Evolutionary conservation across 495 filamentous ascomycete species (phyloP), one percentile per base, ranked within the genome.

Genomic region (Neurospora tetrasperma): DNA sequence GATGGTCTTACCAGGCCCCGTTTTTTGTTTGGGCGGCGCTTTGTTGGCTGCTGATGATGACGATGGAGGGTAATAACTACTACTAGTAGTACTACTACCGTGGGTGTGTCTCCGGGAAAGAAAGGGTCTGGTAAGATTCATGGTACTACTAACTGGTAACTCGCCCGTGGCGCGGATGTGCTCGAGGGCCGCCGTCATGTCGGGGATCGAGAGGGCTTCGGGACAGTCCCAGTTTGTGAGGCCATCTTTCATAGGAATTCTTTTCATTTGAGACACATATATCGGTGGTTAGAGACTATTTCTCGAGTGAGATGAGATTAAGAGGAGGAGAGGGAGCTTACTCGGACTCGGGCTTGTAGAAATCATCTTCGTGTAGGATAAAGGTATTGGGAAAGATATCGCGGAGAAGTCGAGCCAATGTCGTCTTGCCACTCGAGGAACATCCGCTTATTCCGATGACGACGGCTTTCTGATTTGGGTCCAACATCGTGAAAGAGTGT

Each of bases 351-450:
- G 92, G 78, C 44, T 86, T 87, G 80, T 94, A 98, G 79, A 97
- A 98, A 80, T 98, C 95, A 82, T 98, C 95, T 79, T 96, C 89
- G 79, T 97, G 94, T 48, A 98, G 85, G 74, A 97, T 91, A 75
- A 93, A 94, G 3, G 89, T 88, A 70, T 84, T 81, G 10, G 88
- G 86, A 74, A 96, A 93, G 73, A 94, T 88, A 68, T 87, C 85
- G 70, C 90, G 89, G 10, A 97, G 84, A 11, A 94, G 85, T 4
- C 93, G 86, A 48, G 92, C 89, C 16, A 94, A 84, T 62, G 92
- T 94, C 16, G 92, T 94, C 83, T 95, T 95, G 41, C 93, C 93
- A 78, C 88, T 90, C 20, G 88, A 92, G 20, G 92, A 94, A 70
- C 89, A 89, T 43, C 93, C 93, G 62, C 90, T 92, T 72, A 96